phyloP scores from a whole-genome alignment of 106 monocot genomes.

The Agapanthus africanus region DNA sequence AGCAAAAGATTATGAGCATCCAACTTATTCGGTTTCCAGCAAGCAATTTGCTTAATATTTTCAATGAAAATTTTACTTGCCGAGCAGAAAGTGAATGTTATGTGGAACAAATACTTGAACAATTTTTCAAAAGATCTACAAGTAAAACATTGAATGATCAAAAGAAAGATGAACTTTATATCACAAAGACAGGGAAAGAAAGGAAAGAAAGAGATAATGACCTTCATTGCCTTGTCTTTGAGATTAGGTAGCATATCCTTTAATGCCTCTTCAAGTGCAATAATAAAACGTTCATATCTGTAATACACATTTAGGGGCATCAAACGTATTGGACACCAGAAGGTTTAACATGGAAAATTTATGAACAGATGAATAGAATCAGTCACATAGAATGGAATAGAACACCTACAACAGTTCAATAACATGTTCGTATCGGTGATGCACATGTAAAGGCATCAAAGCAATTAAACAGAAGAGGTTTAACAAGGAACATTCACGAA shows the following conservation, averaged over 20 bases:
- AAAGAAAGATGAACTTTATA: background rate
- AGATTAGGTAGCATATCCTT: constrained; percentile 95
- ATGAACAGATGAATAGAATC: background rate
- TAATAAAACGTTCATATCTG: constrained; percentile 87
- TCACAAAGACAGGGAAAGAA: background rate
- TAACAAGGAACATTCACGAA: no score
- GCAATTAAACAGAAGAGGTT: no score
- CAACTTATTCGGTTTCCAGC: no score
- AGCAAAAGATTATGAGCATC: no score
- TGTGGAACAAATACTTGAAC: background rate
- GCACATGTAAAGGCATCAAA: no score
- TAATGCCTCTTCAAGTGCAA: constrained; percentile 83
- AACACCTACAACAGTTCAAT: no score
- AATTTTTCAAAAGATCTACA: background rate
- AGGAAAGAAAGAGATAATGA: constrained; percentile 11
- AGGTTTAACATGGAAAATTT: background rate
- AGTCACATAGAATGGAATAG: background rate
- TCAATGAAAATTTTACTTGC: background rate
- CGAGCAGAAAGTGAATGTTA: background rate
- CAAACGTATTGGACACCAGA: background rate
- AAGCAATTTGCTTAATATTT: no score
- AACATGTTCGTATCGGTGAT: no score
- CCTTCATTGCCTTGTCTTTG: constrained; percentile 95
- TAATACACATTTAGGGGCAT: constrained; percentile 9
- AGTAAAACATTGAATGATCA: background rate